Evolutionary conservation across 768 basidiomycete species (phyloP), one percentile per base, ranked within the genome.

Genomic region (Rhodosporidiobolus odoratus): DNA sequence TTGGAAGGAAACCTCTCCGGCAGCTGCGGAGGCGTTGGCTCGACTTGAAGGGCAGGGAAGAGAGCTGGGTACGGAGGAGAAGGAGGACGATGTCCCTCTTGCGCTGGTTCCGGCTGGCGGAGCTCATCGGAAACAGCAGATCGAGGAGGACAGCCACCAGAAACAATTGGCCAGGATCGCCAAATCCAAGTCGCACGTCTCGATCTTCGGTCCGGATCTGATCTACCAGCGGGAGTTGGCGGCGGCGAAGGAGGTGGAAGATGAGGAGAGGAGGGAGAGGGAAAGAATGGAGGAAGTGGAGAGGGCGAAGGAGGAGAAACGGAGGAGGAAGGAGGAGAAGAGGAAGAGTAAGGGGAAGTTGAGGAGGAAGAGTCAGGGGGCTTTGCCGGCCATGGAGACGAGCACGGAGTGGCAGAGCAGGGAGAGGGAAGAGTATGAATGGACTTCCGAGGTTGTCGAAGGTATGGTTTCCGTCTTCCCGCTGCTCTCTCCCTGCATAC

Each of bases 161-260:
- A 45, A n/a, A 21, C 13, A 0, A 12, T 37, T 27, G 32, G 34
- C 54, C 23, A 3, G 34, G 25, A 58, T 58, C 2, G 6, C 37
- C 15, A 25, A 25, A 17, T 40, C 41, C 25, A 38, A 43, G 27
- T 50, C 47, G n/a, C 32, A 10, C 37, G 32, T 45, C 27, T 64
- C 67, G 32, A 66, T 75, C 65, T 75, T 75, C 27, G 74, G 74
- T 0, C 74, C 74, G 0, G 74, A 75, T 53, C 27, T 71, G 32
- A 27, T 72, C 10, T 75, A 72, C 37, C 70, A 75, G 58, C 54
- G 68, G 23, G 74, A 75, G 41, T 34, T 66, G 25, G 64, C 60
- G 12, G 30, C 30, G 0, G 59, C 53, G n/a, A 19, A 53, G 41
- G 62, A 59, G 61, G 9, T 60, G 13, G 74, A 75, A n/a, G 62